Evolutionary conservation across 1,284 basidiomycete genomes (phyloP).

Genomic region (Ceratobasidium sp.): DNA sequence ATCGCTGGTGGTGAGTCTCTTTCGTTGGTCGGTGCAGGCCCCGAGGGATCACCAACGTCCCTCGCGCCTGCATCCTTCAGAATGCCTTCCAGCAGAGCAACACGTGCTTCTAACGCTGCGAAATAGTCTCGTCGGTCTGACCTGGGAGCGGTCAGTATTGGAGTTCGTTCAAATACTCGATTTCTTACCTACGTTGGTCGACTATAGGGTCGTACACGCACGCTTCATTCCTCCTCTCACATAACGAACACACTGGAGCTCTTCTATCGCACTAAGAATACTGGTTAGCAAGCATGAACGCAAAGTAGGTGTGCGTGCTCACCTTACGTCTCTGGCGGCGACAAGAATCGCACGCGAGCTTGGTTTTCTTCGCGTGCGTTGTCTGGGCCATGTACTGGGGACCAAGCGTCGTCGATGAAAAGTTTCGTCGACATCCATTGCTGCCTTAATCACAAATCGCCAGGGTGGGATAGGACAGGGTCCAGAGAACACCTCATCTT

Average conservation of each 20-base stretch:
- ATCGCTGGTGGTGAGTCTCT: neutral
- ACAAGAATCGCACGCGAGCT: conserved; percentile 31
- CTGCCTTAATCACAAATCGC: too few relatives aligned
- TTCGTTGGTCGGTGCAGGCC: neutral
- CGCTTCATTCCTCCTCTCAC: conserved; percentile 19
- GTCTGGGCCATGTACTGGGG: conserved; percentile 1
- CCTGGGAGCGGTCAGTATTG: neutral
- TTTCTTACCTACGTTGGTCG: conserved; percentile 33
- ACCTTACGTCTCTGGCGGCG: conserved; percentile 26
- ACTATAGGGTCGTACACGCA: conserved; percentile 25
- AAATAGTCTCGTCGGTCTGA: conserved; percentile 32
- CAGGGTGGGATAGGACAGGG: too few relatives aligned
- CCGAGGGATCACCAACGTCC: neutral
- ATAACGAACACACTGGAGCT: conserved; percentile 29
- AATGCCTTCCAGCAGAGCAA: conserved; percentile 16
- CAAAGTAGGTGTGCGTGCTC: neutral
- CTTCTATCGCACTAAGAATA: conserved; percentile 25
- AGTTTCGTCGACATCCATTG: too few relatives aligned
- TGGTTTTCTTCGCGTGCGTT: conserved; percentile 19
- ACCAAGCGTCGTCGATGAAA: too few relatives aligned
- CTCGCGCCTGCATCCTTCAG: conserved; percentile 17
- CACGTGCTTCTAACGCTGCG: conserved; percentile 33
- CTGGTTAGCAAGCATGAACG: neutral
- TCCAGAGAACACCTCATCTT: too few relatives aligned
- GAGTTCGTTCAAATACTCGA: neutral